Evolutionary conservation across 768 basidiomycete species (phyloP).

Genomic region (Suillus variegatus): DNA sequence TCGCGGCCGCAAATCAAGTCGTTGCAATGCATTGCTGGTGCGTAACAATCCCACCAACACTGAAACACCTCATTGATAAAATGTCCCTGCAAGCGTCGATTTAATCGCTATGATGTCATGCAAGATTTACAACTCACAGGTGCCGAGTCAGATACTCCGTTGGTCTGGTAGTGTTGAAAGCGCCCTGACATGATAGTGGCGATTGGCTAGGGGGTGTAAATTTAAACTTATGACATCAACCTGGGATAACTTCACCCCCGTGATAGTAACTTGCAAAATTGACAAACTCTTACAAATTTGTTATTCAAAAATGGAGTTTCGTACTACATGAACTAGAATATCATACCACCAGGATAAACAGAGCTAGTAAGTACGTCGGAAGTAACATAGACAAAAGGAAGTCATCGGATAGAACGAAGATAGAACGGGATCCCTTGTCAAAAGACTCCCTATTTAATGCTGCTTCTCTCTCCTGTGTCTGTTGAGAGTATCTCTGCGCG

Average conservation of each 20-base stretch:
- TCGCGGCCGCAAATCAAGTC: background rate
- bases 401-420: background rate
- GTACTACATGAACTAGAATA: background rate
- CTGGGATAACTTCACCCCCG: too few relatives aligned
- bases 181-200: too few relatives aligned
- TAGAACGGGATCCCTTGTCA: background rate
- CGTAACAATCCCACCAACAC: background rate
- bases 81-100: background rate
- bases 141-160: background rate
- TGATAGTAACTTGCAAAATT: background rate
- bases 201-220: too few relatives aligned
- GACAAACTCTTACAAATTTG: background rate
- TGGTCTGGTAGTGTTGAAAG: too few relatives aligned
- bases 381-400: background rate
- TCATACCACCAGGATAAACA: background rate
- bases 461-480: slow-evolving; percentile 10
- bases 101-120: background rate
- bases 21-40: background rate
- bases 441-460: background rate
- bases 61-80: background rate
- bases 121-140: background rate
- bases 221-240: too few relatives aligned
- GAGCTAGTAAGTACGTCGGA: background rate
- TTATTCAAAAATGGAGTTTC: background rate
- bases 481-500: slow-evolving; percentile 23